Evolutionary conservation across 2,329 filamentous ascomycete genomes (phyloP), one percentile per base, ranked within the genome.

Genomic region (Penicillium freii): DNA sequence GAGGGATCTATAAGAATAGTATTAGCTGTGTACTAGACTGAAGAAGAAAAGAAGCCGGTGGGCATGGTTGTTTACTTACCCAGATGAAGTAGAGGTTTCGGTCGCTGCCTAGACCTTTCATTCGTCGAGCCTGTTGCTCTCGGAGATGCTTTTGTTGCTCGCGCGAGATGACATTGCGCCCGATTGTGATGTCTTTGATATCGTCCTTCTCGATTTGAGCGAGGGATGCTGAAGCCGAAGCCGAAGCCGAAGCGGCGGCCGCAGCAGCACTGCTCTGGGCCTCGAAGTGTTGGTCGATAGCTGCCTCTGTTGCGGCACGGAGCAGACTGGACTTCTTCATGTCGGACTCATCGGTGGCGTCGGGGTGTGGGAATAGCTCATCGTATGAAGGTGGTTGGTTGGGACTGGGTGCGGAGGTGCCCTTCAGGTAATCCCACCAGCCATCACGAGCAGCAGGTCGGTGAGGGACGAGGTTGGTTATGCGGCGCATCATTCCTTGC

Each of bases 301-400:
- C 75, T 21, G 77, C 74, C 48, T 81, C 78, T 2, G 75, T 67
- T 21, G 75, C 77, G 7, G 78, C 78, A 54, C 71, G 72, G 13
- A 79, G 51, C 40, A 77, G 64, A n/a, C 73, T 76, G 10, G 70
- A 70, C 54, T 78, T 78, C 57, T 80, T 79, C 7, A 77, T 65
- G 29, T 75, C 75, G 38, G 67, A 70, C 13, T 62, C 63, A 45
- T 78, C 72, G 54, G 65, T 65, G 31, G 63, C 58, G 33, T 71
- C 71, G 25, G 75, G 69, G 40, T 72, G 70, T 5, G 89, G 90
- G 71, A 86, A 94, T 29, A 94, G 84, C 47, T 92, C 90, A 52
- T 92, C 87, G 63, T 94, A 94, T 0, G 90, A 84, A 10, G 90
- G 90, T 9, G 89, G 89, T 33, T 83, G 79, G 4, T 80, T 77